Evolutionary conservation across 2,329 filamentous ascomycete species (phyloP).

Genomic region (Simplicillium sp.): DNA sequence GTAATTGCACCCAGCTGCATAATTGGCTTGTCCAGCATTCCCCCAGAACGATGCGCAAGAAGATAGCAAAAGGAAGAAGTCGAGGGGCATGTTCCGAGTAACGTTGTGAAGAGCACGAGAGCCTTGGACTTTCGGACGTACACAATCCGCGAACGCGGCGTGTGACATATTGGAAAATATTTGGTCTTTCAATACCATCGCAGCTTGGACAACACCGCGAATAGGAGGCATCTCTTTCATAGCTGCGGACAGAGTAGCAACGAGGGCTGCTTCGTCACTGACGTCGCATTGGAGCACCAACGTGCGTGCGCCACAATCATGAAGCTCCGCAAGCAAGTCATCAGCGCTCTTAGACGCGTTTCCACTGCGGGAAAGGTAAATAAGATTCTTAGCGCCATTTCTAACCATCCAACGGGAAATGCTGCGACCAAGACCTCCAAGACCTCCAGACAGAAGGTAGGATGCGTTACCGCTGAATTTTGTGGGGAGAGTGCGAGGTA

Average conservation of each 20-base stretch:
- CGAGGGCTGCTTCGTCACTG: too few relatives aligned
- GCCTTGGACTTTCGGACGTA: conserved; percentile 22
- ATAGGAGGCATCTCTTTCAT: conserved; percentile 5
- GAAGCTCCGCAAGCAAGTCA: background rate
- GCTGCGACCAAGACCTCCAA: conserved; percentile 5
- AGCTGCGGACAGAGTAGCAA: background rate
- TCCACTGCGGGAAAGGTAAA: conserved; percentile 13
- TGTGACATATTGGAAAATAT: conserved; percentile 16
- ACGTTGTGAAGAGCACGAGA: conserved; percentile 16
- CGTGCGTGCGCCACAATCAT: background rate
- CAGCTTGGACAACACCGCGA: conserved; percentile 11
- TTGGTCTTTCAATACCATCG: conserved; percentile 16
- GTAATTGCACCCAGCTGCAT: conserved; percentile 23
- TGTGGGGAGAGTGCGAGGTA: background rate
- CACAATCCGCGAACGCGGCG: conserved; percentile 12
- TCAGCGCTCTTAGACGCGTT: background rate
- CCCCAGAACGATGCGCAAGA: conserved; percentile 25
- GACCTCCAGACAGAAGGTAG: conserved; percentile 8
- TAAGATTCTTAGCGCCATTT: conserved; percentile 14
- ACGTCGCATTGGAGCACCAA: background rate
- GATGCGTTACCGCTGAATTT: conserved; percentile 10
- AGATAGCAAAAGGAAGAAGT: conserved; percentile 29
- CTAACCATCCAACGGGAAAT: conserved; percentile 5
- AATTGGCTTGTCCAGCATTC: conserved; percentile 27
- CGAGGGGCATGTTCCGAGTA: conserved; percentile 10